These are phyloP conservation scores for Rhodocollybia butyracea DNA, from an alignment of 768 basidiomycete species.

Conservation along the genomic window DNA sequence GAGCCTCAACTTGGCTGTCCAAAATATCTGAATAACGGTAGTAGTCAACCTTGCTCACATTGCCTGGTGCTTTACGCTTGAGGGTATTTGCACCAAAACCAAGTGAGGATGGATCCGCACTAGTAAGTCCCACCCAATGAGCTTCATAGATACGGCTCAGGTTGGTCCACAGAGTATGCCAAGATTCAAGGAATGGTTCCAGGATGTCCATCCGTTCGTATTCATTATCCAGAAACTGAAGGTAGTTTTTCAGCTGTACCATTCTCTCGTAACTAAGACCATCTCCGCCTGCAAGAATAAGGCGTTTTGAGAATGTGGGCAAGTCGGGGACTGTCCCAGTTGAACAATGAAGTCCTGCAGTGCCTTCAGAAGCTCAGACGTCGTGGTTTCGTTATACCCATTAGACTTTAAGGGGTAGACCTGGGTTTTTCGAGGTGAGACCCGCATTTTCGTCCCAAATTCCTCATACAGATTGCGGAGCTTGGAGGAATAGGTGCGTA, in stretches of 20 bases:
- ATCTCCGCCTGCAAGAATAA: constrained; percentile 31
- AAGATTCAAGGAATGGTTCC: constrained; percentile 12
- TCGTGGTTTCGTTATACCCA: constrained; percentile 24
- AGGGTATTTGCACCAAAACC: constrained; percentile 10
- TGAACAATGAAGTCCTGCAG: constrained; percentile 31
- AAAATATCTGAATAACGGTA: constrained; percentile 9
- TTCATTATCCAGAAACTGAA: constrained; percentile 13
- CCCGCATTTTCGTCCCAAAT: constrained; percentile 12
- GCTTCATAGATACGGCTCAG: constrained; percentile 14
- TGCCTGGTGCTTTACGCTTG: constrained; percentile 5
- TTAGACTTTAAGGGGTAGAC: constrained; percentile 27
- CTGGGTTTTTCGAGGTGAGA: constrained; percentile 8
- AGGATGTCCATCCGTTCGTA: constrained; percentile 13
- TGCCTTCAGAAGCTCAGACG: constrained; percentile 26
- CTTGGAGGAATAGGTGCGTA: constrained; percentile 9
- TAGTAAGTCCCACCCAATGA: neutral
- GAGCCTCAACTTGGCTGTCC: constrained; percentile 8
- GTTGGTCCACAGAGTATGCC: constrained; percentile 19
- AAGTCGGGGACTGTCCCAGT: constrained; percentile 22
- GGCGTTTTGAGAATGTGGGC: constrained; percentile 14
- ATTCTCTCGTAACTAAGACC: constrained; percentile 26
- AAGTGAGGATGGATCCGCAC: constrained; percentile 15
- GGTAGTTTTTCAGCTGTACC: constrained; percentile 8
- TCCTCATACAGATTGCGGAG: constrained; percentile 20
- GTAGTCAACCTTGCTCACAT: constrained; percentile 16